Conservation (phyloP, 345 rosid species). For the Kernera saxatilis region DNA sequence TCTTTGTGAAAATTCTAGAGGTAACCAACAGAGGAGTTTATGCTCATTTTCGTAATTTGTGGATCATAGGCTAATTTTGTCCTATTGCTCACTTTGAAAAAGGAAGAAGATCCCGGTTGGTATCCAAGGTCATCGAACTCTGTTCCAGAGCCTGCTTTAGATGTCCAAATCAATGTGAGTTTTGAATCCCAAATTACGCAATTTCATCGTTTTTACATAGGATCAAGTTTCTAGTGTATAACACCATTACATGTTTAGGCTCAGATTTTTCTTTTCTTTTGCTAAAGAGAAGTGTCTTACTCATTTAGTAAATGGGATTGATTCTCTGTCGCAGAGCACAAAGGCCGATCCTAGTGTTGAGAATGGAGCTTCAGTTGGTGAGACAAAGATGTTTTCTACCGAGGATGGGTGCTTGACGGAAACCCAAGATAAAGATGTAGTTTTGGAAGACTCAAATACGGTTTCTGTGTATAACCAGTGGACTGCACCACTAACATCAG, state of each 20-base stretch:
- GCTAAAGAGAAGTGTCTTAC: not conserved
- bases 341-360: slow-evolving; percentile 43
- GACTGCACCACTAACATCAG: slow-evolving; percentile 58
- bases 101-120: slow-evolving; percentile 97
- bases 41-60: not conserved
- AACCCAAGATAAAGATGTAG: slow-evolving; percentile 83
- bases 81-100: not conserved
- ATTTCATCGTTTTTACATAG: not conserved
- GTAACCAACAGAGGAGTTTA: slow-evolving; percentile 23
- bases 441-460: slow-evolving; percentile 66
- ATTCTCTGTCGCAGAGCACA: slow-evolving; percentile 39
- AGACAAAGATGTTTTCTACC: slow-evolving; percentile 48
- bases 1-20: slow-evolving; percentile 94
- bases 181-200: not conserved
- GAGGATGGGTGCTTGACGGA: slow-evolving; percentile 52
- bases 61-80: not conserved
- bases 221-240: not conserved
- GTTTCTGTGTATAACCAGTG: slow-evolving; percentile 78
- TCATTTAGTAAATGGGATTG: not conserved
- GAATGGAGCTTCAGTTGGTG: slow-evolving; percentile 49
- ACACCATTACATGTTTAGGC: not conserved
- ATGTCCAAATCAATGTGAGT: slow-evolving; percentile 60
- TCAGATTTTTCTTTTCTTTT: not conserved
- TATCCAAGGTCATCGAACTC: slow-evolving; percentile 60
- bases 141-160: slow-evolving; percentile 48